phyloP scores from a whole-genome alignment of 2,329 filamentous ascomycete species.

The Pyrenophora seminiperda region DNA sequence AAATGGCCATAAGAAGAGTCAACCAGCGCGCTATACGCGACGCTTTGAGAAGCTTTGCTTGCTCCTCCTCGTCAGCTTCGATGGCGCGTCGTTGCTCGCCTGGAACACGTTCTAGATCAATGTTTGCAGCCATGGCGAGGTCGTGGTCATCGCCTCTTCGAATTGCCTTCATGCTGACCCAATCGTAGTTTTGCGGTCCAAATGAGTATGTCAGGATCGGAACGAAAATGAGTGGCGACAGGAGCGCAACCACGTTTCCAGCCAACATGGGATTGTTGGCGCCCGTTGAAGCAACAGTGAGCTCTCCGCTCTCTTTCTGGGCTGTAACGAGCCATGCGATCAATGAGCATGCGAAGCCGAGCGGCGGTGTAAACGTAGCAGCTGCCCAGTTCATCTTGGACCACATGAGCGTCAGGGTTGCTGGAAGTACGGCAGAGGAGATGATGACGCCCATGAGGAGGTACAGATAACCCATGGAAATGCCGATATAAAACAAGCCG shows the following conservation, averaged over 20 bases:
- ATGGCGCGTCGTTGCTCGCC: conserved; percentile 52
- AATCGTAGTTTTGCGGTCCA: conserved; percentile 80
- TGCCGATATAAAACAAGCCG: conserved; percentile 66
- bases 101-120: conserved; percentile 69
- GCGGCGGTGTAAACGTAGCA: conserved; percentile 69
- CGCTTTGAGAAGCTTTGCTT: conserved; percentile 50
- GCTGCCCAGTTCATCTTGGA: conserved; percentile 77
- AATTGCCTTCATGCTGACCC: conserved; percentile 80
- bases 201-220: conserved; percentile 75
- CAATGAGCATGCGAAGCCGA: conserved; percentile 71
- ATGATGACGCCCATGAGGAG: conserved; percentile 93
- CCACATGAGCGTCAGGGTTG: conserved; percentile 81
- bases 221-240: conserved; percentile 75
- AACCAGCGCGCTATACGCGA: conserved; percentile 60
- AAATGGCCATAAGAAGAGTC: conserved; percentile 69
- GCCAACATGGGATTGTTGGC: conserved; percentile 83
- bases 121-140: conserved; percentile 64
- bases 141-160: conserved; percentile 79
- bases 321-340: conserved; percentile 80
- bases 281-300: conserved; percentile 77
- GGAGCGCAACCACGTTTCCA: conserved; percentile 81
- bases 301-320: conserved; percentile 68
- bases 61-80: conserved; percentile 51
- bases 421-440: conserved; percentile 80
- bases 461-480: conserved; percentile 88